Percentiles rank a stretch among this genome's conserved stretches.
Evolutionary conservation across 768 basidiomycete species (phyloP).

Genomic region (Tylopilus sp.): DNA sequence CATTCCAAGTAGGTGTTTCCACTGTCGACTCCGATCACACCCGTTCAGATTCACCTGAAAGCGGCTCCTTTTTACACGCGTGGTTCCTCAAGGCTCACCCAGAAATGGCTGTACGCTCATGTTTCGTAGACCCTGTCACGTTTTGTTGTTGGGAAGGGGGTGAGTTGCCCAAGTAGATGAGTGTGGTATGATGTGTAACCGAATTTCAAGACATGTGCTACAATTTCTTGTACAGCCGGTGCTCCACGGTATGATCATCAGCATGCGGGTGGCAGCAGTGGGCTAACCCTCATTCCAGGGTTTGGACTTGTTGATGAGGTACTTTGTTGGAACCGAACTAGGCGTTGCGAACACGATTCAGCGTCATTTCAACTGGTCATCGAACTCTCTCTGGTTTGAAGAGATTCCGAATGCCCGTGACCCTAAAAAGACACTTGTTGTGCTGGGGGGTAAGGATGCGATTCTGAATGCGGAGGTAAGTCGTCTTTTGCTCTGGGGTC

Average conservation of each 20-base stretch:
- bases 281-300: conserved; percentile 42
- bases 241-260: conserved; percentile 47
- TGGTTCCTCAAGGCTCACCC: conserved; percentile 86
- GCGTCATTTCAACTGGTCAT: conserved; percentile 80
- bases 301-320: conserved; percentile 76
- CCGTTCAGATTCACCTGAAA: conserved; percentile 24
- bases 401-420: conserved; percentile 81
- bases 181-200: background rate
- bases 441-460: conserved; percentile 79
- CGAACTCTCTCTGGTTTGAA: conserved; percentile 87
- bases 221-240: conserved; percentile 80
- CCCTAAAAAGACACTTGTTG: conserved; percentile 60
- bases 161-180: conserved; percentile 31
- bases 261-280: conserved; percentile 1
- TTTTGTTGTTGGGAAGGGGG: conserved; percentile 96
- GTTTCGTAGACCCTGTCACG: conserved; percentile 87
- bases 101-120: conserved; percentile 65
- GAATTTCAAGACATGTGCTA: conserved; percentile 70
- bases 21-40: background rate
- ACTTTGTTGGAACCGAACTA: conserved; percentile 84
- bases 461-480: conserved; percentile 73
- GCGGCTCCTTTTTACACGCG: conserved; percentile 80
- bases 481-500: background rate
- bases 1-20: conserved; percentile 75
- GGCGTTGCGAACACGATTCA: conserved; percentile 85